These are phyloP conservation scores for Gossypium lobatum DNA, from an alignment of 441 rosid genomes.

Conservation along the genomic window DNA sequence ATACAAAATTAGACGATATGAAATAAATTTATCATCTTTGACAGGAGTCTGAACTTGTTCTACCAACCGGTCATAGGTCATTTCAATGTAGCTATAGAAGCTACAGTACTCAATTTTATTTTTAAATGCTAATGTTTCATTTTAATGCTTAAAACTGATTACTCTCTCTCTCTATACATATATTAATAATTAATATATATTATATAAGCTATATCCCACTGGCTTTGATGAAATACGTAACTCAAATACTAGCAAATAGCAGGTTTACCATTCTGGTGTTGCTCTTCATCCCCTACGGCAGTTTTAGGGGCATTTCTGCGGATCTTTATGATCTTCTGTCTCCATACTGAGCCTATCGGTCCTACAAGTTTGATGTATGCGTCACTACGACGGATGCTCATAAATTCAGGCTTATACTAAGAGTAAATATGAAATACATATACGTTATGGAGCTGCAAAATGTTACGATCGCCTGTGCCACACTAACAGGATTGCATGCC, in stretches of 20 bases:
- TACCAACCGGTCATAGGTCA: constrained; percentile 21
- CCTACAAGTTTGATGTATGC: constrained; percentile 34
- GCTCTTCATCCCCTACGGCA: too few relatives aligned
- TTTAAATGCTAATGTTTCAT: background rate
- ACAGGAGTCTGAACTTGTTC: constrained; percentile 32
- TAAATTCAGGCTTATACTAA: background rate
- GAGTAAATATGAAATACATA: too few relatives aligned
- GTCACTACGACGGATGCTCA: background rate
- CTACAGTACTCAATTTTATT: background rate
- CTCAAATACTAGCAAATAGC: background rate
- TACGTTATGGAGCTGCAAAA: constrained; percentile 12
- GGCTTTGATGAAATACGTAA: background rate
- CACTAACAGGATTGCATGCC: constrained; percentile 27
- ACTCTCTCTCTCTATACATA: too few relatives aligned
- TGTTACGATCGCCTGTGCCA: constrained; percentile 46
- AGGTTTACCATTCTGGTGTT: background rate
- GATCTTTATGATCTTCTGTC: constrained; percentile 22
- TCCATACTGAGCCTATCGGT: constrained; percentile 30
- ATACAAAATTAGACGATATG: too few relatives aligned
- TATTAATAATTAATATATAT: too few relatives aligned
- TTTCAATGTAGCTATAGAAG: constrained; percentile 22
- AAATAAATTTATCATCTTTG: constrained; percentile 16
- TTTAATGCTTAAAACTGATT: background rate
- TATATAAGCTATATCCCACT: background rate
- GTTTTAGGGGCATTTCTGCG: constrained; percentile 18